Evolutionary conservation across 2,329 filamentous ascomycete genomes (phyloP).

Genomic region (Periconia sp.): DNA sequence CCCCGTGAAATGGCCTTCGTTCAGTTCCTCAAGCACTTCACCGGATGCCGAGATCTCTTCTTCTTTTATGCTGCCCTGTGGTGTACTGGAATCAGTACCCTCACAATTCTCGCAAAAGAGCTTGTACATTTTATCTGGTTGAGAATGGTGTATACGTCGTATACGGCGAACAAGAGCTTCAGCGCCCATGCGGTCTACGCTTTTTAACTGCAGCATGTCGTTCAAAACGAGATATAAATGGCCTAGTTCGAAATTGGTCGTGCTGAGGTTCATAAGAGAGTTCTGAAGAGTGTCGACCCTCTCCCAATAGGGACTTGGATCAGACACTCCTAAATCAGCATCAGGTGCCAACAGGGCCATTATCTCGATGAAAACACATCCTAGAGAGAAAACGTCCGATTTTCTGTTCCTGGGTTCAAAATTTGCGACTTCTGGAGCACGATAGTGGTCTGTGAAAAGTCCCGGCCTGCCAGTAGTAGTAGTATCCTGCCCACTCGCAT

Average conservation of each 20-base stretch:
- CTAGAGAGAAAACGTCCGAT: slow-evolving; percentile 15
- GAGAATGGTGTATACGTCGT: slow-evolving; percentile 6
- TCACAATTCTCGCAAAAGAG: slow-evolving; percentile 9
- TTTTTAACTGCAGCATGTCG: slow-evolving; percentile 5
- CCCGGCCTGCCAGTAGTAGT: slow-evolving; percentile 16
- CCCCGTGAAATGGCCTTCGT: background rate
- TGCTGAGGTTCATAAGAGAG: no score
- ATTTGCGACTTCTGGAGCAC: slow-evolving; percentile 21
- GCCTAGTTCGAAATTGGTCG: slow-evolving; percentile 1
- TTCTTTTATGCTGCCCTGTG: background rate
- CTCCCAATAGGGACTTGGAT: slow-evolving; percentile 3
- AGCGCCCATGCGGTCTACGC: slow-evolving; percentile 3
- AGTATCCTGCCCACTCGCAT: slow-evolving; percentile 10
- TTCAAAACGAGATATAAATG: slow-evolving; percentile 5
- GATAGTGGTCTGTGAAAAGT: slow-evolving; percentile 17
- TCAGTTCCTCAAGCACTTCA: slow-evolving; percentile 1
- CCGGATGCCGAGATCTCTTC: slow-evolving; percentile 1
- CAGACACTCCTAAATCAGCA: slow-evolving; percentile 18
- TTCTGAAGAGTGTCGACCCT: background rate
- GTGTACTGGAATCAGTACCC: slow-evolving; percentile 3
- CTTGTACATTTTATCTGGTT: slow-evolving; percentile 4
- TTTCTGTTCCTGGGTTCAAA: slow-evolving; percentile 15
- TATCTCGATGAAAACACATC: slow-evolving; percentile 15
- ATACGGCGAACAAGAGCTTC: slow-evolving; percentile 3
- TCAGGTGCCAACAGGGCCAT: slow-evolving; percentile 23